These are phyloP conservation scores for Spergularia marina DNA, from an alignment of 148 eudicot genomes.

Conservation along the genomic window DNA sequence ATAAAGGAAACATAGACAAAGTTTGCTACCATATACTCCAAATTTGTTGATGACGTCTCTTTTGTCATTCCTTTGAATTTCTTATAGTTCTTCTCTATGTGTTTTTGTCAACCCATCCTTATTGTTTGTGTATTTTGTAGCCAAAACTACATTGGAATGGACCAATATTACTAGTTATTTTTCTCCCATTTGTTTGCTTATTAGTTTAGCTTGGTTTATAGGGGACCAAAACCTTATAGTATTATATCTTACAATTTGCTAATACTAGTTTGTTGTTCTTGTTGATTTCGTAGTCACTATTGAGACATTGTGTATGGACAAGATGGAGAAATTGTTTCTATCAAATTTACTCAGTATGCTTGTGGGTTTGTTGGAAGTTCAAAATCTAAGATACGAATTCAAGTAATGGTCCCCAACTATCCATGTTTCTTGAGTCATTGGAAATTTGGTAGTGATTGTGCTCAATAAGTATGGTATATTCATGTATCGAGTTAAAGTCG, in stretches of 20 bases:
- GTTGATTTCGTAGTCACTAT: slow-evolving; percentile 27
- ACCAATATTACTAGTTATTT: neutral
- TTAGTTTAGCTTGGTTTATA: slow-evolving; percentile 19
- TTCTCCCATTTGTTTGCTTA: slow-evolving; percentile 7
- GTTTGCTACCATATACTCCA: slow-evolving; percentile 36
- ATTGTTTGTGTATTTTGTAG: slow-evolving; percentile 7
- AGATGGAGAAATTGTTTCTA: slow-evolving; percentile 1
- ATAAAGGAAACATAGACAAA: slow-evolving; percentile 36
- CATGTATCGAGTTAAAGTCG: too few species aligned
- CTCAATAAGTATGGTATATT: too few species aligned
- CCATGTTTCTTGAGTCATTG: slow-evolving; percentile 1
- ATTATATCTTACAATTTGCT: neutral
- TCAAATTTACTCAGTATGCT: neutral
- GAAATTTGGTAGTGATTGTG: slow-evolving; percentile 7
- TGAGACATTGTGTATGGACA: slow-evolving; percentile 15
- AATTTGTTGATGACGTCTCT: slow-evolving; percentile 19
- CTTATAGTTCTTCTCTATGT: slow-evolving; percentile 11
- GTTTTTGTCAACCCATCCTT: slow-evolving; percentile 1
- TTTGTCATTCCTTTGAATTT: neutral
- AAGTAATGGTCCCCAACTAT: slow-evolving; percentile 22
- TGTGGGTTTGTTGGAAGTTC: slow-evolving; percentile 5
- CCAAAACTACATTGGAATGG: neutral
- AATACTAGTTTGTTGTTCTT: slow-evolving; percentile 22
- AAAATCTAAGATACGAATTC: slow-evolving; percentile 10
- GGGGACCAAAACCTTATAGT: slow-evolving; percentile 34